Conservation (phyloP, 345 rosid species). For the Populus ilicifolia region DNA sequence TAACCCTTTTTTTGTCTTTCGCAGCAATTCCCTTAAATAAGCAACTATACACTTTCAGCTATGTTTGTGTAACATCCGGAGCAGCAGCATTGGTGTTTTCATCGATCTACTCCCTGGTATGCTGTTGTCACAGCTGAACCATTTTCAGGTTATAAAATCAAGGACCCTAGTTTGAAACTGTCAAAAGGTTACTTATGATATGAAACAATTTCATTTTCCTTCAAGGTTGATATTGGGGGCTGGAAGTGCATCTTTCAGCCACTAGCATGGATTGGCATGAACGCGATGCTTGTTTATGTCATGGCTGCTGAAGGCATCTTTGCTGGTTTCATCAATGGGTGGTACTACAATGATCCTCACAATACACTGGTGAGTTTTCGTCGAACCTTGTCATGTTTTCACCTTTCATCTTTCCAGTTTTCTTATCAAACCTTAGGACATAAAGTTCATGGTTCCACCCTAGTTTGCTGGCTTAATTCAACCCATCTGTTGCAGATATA, state of each 20-base stretch:
- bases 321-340: slow-evolving; percentile 80
- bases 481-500: slow-evolving; percentile 37
- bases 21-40: slow-evolving; percentile 82
- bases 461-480: not conserved
- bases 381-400: not conserved
- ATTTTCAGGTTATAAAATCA: not conserved
- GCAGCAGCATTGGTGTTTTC: slow-evolving; percentile 77
- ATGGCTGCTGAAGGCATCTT: slow-evolving; percentile 94
- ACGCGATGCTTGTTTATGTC: slow-evolving; percentile 89
- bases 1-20: not conserved
- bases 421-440: not conserved
- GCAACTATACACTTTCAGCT: slow-evolving; percentile 78
- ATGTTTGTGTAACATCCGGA: slow-evolving; percentile 78
- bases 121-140: slow-evolving; percentile 1
- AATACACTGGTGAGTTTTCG: slow-evolving; percentile 53
- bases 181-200: not conserved
- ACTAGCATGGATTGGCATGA: slow-evolving; percentile 89
- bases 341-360: slow-evolving; percentile 69
- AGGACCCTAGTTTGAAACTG: not conserved
- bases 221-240: slow-evolving; percentile 65
- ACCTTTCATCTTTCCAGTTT: not conserved
- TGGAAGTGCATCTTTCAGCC: slow-evolving; percentile 49
- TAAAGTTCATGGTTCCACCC: too few species aligned
- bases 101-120: slow-evolving; percentile 58
- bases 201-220: not conserved